Conservation (phyloP, 225 moss, liverwort and hornwort genomes). For the Straminergon stramineum region DNA sequence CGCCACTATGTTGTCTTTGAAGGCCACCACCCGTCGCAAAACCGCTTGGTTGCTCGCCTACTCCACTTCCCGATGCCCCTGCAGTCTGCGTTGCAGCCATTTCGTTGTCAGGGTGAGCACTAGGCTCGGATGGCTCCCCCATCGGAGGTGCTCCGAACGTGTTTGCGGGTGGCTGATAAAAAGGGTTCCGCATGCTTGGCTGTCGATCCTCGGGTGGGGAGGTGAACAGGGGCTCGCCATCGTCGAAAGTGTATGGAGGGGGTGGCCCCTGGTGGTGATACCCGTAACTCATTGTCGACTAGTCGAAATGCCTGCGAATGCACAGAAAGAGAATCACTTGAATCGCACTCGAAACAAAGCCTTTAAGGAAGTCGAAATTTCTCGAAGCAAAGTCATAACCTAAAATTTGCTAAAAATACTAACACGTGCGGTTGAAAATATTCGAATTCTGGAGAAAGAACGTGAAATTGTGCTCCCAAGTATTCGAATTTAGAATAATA, state of each 20-base stretch:
- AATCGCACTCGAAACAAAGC: not conserved
- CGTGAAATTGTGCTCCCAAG: not conserved
- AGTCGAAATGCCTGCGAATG: conserved; percentile 1
- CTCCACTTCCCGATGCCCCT: not conserved
- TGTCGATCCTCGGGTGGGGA: conserved; percentile 18
- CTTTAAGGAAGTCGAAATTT: not conserved
- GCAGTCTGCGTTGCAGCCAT: conserved; percentile 40
- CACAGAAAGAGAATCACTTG: not conserved
- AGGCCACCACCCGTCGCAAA: conserved; percentile 2
- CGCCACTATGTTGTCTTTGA: conserved; percentile 25
- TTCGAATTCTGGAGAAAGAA: not conserved
- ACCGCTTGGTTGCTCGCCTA: not conserved
- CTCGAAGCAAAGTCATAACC: not conserved
- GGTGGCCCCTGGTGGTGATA: conserved; percentile 15
- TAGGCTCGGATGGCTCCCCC: conserved; percentile 75
- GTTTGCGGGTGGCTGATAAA: not conserved
- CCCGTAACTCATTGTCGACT: conserved; percentile 13
- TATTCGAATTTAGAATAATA: not conserved
- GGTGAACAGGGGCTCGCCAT: conserved; percentile 30
- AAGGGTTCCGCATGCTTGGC: conserved; percentile 9
- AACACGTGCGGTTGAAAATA: not conserved
- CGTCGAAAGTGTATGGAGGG: conserved; percentile 14
- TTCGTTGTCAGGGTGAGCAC: conserved; percentile 75
- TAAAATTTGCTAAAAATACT: not conserved
- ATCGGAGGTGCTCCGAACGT: conserved; percentile 68